These are phyloP conservation scores for Lenwebbia sp. DNA, from an alignment of 345 rosid species.

Conservation along the genomic window DNA sequence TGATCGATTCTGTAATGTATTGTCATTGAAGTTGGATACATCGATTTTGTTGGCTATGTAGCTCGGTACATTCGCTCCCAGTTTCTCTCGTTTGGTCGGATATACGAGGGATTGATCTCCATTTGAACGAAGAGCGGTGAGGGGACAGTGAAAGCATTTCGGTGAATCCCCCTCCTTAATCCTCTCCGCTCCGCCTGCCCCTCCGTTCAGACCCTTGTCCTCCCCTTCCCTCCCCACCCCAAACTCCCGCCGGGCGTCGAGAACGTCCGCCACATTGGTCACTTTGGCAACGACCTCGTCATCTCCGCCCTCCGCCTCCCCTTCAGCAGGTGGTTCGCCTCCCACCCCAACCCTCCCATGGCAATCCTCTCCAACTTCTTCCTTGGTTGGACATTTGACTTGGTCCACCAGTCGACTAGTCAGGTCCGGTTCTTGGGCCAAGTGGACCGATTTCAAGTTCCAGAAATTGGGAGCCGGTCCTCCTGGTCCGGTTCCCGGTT, in stretches of 20 bases:
- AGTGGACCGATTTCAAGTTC: no score
- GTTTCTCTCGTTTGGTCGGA: no score
- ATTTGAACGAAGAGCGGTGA: no score
- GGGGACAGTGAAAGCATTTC: no score
- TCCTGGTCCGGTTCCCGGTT: no score
- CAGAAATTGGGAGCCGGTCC: no score
- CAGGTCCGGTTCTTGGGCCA: no score
- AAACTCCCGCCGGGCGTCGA: constrained; percentile 44
- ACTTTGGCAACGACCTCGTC: constrained; percentile 27
- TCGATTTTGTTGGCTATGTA: no score
- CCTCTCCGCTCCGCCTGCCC: constrained; percentile 31
- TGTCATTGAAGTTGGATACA: no score
- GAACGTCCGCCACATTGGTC: constrained; percentile 43
- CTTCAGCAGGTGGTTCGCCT: constrained; percentile 40
- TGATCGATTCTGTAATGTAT: no score
- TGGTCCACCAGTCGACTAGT: constrained; percentile 11
- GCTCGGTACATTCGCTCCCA: no score
- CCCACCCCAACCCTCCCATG: constrained; percentile 46
- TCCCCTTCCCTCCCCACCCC: constrained; percentile 51
- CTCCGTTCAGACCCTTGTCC: constrained; percentile 23
- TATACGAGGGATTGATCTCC: no score
- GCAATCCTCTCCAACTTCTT: constrained; percentile 69
- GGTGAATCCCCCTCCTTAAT: constrained; percentile 11
- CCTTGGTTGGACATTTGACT: constrained; percentile 55
- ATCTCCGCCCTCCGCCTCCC: constrained; percentile 34